Evolutionary conservation across 805 yeast species (phyloP), one percentile per base, ranked within the genome.

Genomic region (Cyberlindnera misumaiensis): DNA sequence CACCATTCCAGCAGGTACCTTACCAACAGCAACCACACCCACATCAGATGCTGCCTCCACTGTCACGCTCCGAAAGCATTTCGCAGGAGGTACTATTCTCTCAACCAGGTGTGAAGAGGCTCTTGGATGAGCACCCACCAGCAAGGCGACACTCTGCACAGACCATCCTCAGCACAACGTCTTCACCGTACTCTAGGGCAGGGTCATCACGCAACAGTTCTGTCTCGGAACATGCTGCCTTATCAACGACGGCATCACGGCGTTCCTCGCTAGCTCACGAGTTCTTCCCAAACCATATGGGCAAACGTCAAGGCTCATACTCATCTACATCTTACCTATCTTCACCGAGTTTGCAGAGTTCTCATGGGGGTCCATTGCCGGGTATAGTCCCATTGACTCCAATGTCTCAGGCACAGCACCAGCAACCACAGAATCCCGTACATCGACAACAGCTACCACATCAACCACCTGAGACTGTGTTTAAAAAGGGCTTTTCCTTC

Each of bases 201-300:
- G 62, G 58, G n/a, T 62, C 62, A 11, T 60, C 68, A 13, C 53
- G 73, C 43, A 62, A 65, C 46, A 64, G 66, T 43, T 65, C 70
- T 4, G 59, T 67, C 30, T 61, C 68, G 1, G 54, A 60, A 28
- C 62, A 49, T 46, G 17, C 11, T 2, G 18, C n/a, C 11, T 10
- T n/a, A 14, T 32, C 10, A 20, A 2, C 38, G 8, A 40, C 40
- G 35, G 41, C 47, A 2, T 40, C 41, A 30, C 56, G 73, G 47
- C 60, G 71, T 38, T 64, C 71, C 7, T 63, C 70, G 3, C 47
- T 65, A 33, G 70, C 68, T 4, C 70, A 65, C 8, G 73, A 68
- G 41, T 53, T 64, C 36, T 67, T 65, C 54, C 70, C 71, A 5
- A 65, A 61, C 43, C 46, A 47, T 6, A 13, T 43, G 36, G 36